Evolutionary conservation across 2,329 filamentous ascomycete species (phyloP).

Genomic region (Penicillium vulpinum): DNA sequence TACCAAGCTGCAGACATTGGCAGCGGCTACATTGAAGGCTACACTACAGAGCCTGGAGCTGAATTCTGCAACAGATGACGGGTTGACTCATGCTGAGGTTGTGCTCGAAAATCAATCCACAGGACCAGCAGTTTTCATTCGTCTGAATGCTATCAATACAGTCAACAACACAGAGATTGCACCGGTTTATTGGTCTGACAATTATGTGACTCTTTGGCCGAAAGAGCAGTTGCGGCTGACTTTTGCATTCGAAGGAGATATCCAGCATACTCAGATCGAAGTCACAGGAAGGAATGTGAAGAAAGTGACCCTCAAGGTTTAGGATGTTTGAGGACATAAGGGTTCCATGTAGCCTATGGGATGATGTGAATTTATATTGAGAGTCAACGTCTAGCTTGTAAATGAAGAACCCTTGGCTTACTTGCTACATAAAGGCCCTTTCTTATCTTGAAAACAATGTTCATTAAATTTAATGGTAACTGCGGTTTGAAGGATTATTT

Average conservation of each 20-base stretch:
- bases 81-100: constrained; percentile 32
- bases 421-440: neutral
- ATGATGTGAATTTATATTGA: neutral
- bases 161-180: constrained; percentile 47
- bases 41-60: constrained; percentile 13
- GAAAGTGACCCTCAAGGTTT: constrained; percentile 3
- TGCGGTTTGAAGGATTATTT: neutral
- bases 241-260: constrained; percentile 28
- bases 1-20: constrained; percentile 46
- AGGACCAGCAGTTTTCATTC: constrained; percentile 60
- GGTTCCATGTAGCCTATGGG: neutral
- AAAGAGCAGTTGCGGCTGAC: constrained; percentile 51
- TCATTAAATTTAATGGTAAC: no score
- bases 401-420: neutral
- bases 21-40: constrained; percentile 40
- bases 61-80: neutral
- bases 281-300: constrained; percentile 28
- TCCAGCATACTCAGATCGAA: constrained; percentile 14
- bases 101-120: constrained; percentile 54
- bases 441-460: neutral
- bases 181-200: constrained; percentile 61
- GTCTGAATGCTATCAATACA: constrained; percentile 52
- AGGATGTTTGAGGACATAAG: neutral
- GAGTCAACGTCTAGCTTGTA: neutral
- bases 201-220: constrained; percentile 64